phyloP scores from a whole-genome alignment of 352 stramenopile species.

The Phytophthora foliorum region DNA sequence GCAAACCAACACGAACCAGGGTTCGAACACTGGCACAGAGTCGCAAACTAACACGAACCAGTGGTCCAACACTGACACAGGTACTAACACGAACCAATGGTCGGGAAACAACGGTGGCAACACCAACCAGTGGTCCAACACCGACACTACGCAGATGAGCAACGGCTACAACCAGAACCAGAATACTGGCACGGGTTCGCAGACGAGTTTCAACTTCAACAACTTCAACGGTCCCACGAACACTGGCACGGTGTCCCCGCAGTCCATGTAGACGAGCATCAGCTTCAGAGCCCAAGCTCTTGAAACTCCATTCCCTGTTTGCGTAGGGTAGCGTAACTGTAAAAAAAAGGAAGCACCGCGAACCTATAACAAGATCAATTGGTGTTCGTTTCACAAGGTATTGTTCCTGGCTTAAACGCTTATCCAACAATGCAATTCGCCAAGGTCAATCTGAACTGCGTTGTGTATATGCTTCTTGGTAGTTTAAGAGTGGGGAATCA shows the following conservation, averaged over 20 bases:
- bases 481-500: no score
- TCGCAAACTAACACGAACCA: background rate
- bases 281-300: slow-evolving; percentile 5
- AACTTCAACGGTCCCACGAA: no score
- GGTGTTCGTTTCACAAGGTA: no score
- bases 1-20: background rate
- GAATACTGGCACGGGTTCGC: background rate
- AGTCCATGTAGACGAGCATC: slow-evolving; percentile 26
- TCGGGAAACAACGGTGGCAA: background rate
- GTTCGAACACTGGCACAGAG: background rate
- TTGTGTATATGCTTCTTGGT: no score
- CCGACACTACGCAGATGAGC: background rate
- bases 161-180: background rate
- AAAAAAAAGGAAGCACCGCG: no score
- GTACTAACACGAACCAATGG: background rate
- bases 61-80: background rate
- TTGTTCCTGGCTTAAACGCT: no score
- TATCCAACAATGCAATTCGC: no score
- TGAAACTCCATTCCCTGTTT: background rate
- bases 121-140: background rate
- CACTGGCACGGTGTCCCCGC: slow-evolving; percentile 8
- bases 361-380: no score
- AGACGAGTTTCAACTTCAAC: background rate
- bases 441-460: no score
- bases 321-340: background rate